These are phyloP conservation scores for Trypanosomatidae sp. DNA, from an alignment of 208 protist genomes.

Conservation along the genomic window DNA sequence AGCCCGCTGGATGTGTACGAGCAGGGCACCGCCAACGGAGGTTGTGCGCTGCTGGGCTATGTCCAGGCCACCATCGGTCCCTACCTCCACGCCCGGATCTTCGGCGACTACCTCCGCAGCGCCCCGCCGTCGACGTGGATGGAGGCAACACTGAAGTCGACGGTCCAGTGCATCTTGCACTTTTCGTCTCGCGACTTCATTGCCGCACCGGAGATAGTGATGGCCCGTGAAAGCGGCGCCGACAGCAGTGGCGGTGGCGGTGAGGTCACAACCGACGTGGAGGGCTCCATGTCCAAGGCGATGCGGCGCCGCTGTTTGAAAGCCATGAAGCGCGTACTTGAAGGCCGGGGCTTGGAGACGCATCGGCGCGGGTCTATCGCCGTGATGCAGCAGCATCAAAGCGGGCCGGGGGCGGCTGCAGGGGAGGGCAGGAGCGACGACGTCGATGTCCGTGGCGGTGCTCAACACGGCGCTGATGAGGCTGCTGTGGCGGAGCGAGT, in stretches of 20 bases:
- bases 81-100: conserved; percentile 23
- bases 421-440: not conserved
- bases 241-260: conserved; percentile 1
- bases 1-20: conserved; percentile 15
- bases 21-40: conserved; percentile 21
- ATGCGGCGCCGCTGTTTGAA: conserved; percentile 13
- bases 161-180: conserved; percentile 26
- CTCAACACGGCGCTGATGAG: not conserved
- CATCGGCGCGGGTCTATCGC: not conserved
- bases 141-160: conserved; percentile 16
- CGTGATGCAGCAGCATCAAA: not conserved
- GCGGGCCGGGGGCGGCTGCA: no score
- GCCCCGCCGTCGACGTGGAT: conserved; percentile 18
- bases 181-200: conserved; percentile 23
- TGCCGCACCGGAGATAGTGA: not conserved
- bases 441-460: not conserved
- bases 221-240: not conserved
- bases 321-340: conserved; percentile 5
- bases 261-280: not conserved
- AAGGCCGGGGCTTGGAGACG: not conserved
- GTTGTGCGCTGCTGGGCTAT: conserved; percentile 28
- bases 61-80: conserved; percentile 22
- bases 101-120: conserved; percentile 30
- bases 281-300: conserved; percentile 8
- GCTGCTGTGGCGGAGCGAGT: not conserved